Conservation (phyloP, 2,329 filamentous ascomycete species). For the Xylaria sp. region DNA sequence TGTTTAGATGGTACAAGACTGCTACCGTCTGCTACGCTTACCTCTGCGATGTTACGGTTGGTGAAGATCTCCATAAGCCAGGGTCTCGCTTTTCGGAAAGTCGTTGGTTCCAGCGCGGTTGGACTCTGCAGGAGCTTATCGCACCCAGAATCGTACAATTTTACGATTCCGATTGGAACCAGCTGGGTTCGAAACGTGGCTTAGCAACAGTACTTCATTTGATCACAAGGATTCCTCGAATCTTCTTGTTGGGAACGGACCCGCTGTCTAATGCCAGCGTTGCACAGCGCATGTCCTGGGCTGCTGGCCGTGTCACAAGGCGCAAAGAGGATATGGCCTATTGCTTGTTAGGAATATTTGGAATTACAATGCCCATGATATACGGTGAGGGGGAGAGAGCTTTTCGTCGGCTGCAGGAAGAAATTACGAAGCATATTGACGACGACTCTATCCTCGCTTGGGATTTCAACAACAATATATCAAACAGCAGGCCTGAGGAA, state of each 20-base stretch:
- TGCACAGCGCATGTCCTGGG: conserved; percentile 33
- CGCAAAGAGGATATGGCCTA: conserved; percentile 29
- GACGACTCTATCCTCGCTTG: conserved; percentile 31
- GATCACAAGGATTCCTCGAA: conserved; percentile 21
- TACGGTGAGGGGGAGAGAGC: conserved; percentile 31
- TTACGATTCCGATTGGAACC: conserved; percentile 3
- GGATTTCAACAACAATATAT: background rate
- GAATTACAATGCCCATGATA: conserved; percentile 24
- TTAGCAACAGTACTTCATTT: background rate
- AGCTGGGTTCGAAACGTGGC: conserved; percentile 5
- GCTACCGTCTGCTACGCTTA: conserved; percentile 29
- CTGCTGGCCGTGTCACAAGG: conserved; percentile 8
- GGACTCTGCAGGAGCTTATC: conserved; percentile 29
- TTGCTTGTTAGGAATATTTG: conserved; percentile 27
- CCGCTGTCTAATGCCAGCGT: conserved; percentile 13
- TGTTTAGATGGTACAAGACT: conserved; percentile 27
- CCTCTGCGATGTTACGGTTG: conserved; percentile 11
- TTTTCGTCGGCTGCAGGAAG: conserved; percentile 24
- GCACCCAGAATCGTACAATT: conserved; percentile 8
- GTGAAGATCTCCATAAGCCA: background rate
- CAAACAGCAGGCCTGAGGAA: background rate
- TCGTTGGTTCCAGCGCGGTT: conserved; percentile 26
- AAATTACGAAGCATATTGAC: conserved; percentile 8
- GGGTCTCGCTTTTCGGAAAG: conserved; percentile 18
- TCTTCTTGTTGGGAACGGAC: conserved; percentile 1